Conservation (phyloP, 768 basidiomycete species). For the Leucogyrophana mollusca region DNA sequence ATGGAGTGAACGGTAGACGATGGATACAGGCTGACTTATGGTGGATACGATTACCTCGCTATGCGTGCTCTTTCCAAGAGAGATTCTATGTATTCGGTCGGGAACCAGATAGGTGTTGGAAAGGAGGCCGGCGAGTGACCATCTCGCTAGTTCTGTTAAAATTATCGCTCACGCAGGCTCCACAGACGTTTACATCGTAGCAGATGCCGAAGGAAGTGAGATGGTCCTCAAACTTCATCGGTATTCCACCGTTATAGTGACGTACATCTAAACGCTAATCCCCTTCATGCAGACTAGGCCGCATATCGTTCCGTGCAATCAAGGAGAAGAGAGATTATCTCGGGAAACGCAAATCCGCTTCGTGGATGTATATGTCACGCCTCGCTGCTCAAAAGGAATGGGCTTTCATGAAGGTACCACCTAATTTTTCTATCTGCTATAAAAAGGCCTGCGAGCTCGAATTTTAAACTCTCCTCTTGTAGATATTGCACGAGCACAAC, state of each 20-base stretch:
- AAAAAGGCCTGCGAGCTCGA: neutral
- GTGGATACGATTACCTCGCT: slow-evolving; percentile 96
- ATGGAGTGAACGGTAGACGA: slow-evolving; percentile 62
- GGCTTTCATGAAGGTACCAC: slow-evolving; percentile 92
- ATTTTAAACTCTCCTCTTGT: neutral
- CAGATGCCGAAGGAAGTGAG: slow-evolving; percentile 78
- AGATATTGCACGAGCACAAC: slow-evolving; percentile 89
- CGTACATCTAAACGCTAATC: neutral
- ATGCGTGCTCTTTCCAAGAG: slow-evolving; percentile 91
- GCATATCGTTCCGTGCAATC: slow-evolving; percentile 96
- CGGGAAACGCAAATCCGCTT: slow-evolving; percentile 91
- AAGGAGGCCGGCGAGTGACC: slow-evolving; percentile 83
- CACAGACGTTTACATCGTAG: slow-evolving; percentile 87
- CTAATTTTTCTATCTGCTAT: neutral
- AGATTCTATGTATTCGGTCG: slow-evolving; percentile 86
- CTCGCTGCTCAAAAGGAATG: slow-evolving; percentile 96
- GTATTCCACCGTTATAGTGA: slow-evolving; percentile 38
- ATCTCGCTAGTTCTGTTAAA: neutral
- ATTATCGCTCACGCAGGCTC: slow-evolving; percentile 7
- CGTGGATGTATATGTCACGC: slow-evolving; percentile 99
- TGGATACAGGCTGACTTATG: slow-evolving; percentile 95
- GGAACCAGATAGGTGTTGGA: slow-evolving; percentile 97
- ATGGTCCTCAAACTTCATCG: slow-evolving; percentile 94
- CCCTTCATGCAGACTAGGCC: slow-evolving; percentile 69
- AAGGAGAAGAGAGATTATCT: slow-evolving; percentile 97